These are phyloP conservation scores for Glycine tomentella DNA, from an alignment of 306 rosid species.

Conservation along the genomic window DNA sequence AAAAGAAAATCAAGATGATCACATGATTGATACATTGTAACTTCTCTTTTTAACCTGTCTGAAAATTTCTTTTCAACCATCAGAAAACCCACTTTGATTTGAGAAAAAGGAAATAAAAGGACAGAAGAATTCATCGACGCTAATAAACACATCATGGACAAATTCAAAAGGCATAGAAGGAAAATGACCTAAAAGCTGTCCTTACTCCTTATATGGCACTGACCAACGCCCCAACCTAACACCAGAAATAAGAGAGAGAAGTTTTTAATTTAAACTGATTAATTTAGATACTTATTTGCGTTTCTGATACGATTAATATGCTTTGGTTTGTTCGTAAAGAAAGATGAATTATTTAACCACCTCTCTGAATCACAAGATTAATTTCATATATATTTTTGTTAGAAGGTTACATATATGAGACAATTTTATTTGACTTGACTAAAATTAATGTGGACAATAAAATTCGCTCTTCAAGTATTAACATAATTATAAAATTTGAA, in stretches of 20 bases:
- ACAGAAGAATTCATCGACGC: conserved; percentile 17
- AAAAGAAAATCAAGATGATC: not conserved
- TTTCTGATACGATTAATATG: not conserved
- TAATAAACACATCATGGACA: conserved; percentile 29
- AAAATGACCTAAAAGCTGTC: conserved; percentile 25
- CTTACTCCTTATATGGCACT: not conserved
- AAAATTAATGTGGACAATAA: too few relatives aligned
- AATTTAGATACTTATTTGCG: not conserved
- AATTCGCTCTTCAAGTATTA: too few relatives aligned
- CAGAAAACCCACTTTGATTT: not conserved
- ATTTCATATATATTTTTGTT: not conserved
- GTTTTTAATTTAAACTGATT: not conserved
- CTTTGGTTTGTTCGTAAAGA: not conserved
- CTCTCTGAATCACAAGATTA: not conserved
- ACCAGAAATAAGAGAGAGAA: not conserved
- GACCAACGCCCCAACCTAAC: conserved; percentile 10
- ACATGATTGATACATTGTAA: conserved; percentile 36
- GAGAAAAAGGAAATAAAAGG: conserved; percentile 17
- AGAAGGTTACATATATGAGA: too few relatives aligned
- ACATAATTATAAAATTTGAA: too few relatives aligned
- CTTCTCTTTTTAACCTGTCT: conserved; percentile 28
- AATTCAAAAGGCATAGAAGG: not conserved
- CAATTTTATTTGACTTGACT: too few relatives aligned
- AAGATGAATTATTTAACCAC: not conserved
- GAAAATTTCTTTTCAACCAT: conserved; percentile 28